These are phyloP conservation scores for Bromus sterilis DNA, from an alignment of 176 grass and related monocot genomes.

Conservation along the genomic window DNA sequence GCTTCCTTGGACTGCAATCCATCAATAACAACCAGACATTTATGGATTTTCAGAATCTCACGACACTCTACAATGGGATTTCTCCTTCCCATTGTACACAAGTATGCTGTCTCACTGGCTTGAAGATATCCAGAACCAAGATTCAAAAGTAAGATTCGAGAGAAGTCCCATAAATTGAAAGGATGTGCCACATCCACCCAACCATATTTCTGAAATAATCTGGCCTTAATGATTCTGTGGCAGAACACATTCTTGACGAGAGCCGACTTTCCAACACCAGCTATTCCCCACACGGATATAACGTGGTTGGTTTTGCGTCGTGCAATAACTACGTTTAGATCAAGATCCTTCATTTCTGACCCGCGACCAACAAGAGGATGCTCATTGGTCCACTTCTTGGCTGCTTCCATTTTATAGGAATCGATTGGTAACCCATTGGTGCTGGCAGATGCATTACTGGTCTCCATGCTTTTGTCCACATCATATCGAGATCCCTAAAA, in stretches of 20 bases:
- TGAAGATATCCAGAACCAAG: background rate
- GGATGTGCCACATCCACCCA: background rate
- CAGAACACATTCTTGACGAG: background rate
- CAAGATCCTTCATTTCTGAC: background rate
- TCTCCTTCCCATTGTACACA: background rate
- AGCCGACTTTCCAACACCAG: background rate
- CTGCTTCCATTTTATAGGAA: no score
- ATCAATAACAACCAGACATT: background rate
- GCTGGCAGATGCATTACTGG: no score
- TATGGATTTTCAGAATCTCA: background rate
- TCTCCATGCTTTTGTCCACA: no score
- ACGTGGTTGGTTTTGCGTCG: background rate
- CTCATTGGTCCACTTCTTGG: background rate
- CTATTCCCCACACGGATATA: slow-evolving; percentile 3
- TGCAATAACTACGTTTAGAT: background rate
- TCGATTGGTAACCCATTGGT: no score
- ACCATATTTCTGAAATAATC: background rate
- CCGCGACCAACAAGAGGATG: background rate
- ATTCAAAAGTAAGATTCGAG: background rate
- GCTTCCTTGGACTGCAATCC: background rate
- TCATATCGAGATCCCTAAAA: no score
- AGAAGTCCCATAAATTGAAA: background rate
- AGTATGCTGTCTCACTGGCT: background rate
- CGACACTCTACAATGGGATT: background rate
- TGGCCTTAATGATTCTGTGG: background rate